phyloP scores from a whole-genome alignment of 139 green algal species.

The Mychonastes homosphaera region DNA sequence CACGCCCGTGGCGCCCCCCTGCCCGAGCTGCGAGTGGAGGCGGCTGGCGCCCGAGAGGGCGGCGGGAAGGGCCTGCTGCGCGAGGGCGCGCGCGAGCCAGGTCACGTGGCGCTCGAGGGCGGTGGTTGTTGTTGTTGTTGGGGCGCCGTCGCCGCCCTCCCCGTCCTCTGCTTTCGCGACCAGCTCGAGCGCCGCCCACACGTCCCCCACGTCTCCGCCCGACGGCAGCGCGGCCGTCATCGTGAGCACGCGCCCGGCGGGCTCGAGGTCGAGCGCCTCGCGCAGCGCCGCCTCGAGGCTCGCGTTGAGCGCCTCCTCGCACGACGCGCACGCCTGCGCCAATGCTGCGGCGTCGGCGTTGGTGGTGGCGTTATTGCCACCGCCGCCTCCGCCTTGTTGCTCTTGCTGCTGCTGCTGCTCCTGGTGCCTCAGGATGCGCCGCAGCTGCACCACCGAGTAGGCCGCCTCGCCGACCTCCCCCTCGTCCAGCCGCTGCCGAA shows the following conservation, averaged over 20 bases:
- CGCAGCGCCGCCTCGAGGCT: slow-evolving; percentile 6
- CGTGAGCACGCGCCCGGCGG: slow-evolving; percentile 7
- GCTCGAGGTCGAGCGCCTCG: slow-evolving; percentile 9
- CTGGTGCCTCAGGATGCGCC: slow-evolving; percentile 8
- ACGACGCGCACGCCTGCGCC: slow-evolving; percentile 6
- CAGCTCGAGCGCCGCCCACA: slow-evolving; percentile 18
- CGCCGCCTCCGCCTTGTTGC: background rate
- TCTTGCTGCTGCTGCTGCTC: background rate
- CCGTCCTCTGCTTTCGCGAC: too few relatives aligned
- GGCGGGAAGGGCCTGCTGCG: slow-evolving; percentile 11
- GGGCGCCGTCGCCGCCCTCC: too few relatives aligned
- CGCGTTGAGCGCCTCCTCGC: slow-evolving; percentile 13
- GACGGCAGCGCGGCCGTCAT: slow-evolving; percentile 15
- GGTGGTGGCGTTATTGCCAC: too few relatives aligned
- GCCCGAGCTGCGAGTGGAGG: slow-evolving; percentile 5
- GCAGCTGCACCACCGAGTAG: slow-evolving; percentile 13
- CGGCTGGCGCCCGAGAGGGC: slow-evolving; percentile 4
- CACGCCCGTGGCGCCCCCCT: background rate
- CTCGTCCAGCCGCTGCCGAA: slow-evolving; percentile 10
- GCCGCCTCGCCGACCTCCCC: slow-evolving; percentile 11
- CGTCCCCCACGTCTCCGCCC: slow-evolving; percentile 18
- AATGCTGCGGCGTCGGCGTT: too few relatives aligned
- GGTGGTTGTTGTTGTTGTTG: too few relatives aligned
- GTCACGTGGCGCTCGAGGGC: too few relatives aligned
- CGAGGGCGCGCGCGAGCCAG: slow-evolving; percentile 9